Conservation (phyloP, 176 grass and related monocot species). For the Leersia perrieri region DNA sequence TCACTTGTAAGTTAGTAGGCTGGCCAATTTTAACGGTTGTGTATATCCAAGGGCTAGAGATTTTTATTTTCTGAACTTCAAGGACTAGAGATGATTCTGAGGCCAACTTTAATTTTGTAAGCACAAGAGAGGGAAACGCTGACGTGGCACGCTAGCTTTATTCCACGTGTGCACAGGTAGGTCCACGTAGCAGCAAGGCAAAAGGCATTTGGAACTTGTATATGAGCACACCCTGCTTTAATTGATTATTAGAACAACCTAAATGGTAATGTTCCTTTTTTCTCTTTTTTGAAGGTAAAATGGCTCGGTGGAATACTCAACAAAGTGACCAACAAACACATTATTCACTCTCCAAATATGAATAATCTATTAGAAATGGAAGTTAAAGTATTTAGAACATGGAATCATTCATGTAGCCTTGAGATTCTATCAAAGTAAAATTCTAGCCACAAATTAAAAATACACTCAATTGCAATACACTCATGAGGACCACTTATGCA, state of each 20-base stretch:
- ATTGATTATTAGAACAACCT: not conserved
- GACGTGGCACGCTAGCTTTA: not conserved
- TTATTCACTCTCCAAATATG: slow-evolving; percentile 8
- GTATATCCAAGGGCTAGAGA: slow-evolving; percentile 2
- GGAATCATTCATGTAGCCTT: not conserved
- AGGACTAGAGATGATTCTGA: not conserved
- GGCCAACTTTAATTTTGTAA: not conserved
- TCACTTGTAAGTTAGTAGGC: slow-evolving; percentile 18
- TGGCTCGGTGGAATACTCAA: not conserved
- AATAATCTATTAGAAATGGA: not conserved
- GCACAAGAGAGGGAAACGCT: not conserved
- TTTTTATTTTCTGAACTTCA: too few relatives aligned
- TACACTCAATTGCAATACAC: not conserved
- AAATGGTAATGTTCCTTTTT: not conserved
- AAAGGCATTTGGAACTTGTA: not conserved
- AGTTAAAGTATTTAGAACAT: not conserved
- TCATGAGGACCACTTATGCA: not conserved
- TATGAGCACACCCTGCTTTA: not conserved
- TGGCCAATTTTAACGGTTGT: slow-evolving; percentile 37
- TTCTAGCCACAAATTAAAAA: not conserved
- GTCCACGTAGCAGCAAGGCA: not conserved
- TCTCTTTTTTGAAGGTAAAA: not conserved
- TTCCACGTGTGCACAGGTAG: slow-evolving; percentile 18
- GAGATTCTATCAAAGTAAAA: not conserved
- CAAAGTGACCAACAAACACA: not conserved